phyloP scores from a whole-genome alignment of 1,284 basidiomycete species.

The Dichomitus squalens region DNA sequence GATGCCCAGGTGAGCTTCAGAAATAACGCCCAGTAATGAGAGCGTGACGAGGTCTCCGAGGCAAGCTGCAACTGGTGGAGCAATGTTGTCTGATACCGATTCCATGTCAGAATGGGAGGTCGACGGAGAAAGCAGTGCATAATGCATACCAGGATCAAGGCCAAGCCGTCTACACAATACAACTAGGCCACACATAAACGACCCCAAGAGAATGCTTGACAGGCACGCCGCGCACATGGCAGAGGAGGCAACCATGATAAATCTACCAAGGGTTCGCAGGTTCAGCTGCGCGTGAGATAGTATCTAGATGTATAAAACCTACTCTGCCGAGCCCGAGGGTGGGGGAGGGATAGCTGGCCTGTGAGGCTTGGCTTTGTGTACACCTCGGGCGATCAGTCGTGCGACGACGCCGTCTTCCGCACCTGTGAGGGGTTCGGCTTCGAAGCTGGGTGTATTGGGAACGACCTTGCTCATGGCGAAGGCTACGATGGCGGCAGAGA shows the following conservation, averaged over 20 bases:
- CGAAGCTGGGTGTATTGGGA: slow-evolving; percentile 9
- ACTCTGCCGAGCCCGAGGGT: slow-evolving; percentile 57
- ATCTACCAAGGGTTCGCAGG: slow-evolving; percentile 39
- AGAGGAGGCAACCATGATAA: slow-evolving; percentile 86
- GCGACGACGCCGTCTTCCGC: background rate
- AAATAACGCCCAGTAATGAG: slow-evolving; percentile 70
- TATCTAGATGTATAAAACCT: slow-evolving; percentile 29
- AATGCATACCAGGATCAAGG: slow-evolving; percentile 77
- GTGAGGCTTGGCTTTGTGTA: slow-evolving; percentile 19
- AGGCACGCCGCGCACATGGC: slow-evolving; percentile 88
- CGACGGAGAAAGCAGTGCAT: background rate
- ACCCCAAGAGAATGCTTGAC: slow-evolving; percentile 82
- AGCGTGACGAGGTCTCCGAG: slow-evolving; percentile 93
- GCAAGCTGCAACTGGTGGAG: slow-evolving; percentile 90
- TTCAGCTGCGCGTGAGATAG: background rate
- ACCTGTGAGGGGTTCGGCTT: background rate
- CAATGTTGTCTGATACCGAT: slow-evolving; percentile 79
- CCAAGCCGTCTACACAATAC: slow-evolving; percentile 77
- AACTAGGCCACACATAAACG: slow-evolving; percentile 90
- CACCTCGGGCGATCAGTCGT: slow-evolving; percentile 7
- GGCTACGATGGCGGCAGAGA: slow-evolving; percentile 81
- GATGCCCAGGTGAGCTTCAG: slow-evolving; percentile 64
- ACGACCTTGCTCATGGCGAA: slow-evolving; percentile 64
- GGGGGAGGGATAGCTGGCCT: slow-evolving; percentile 13
- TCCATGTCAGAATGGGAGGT: background rate